Conservation (phyloP, 352 stramenopile genomes). For the Phytophthora citrophthora region DNA sequence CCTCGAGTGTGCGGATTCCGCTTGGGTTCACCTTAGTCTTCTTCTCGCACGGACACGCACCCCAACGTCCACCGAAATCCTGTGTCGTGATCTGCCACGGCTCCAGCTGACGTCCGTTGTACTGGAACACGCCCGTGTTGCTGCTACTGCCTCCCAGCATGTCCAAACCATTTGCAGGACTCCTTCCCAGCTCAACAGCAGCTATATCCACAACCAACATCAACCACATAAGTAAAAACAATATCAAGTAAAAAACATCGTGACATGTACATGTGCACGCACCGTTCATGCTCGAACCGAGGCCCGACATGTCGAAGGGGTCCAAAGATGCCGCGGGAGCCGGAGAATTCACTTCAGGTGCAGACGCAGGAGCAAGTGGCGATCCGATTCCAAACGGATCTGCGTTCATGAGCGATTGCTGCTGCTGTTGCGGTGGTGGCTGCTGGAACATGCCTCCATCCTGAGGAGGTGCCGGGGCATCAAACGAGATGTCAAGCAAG, state of each 20-base stretch:
- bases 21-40: conserved; percentile 86
- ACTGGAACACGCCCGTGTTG: conserved; percentile 64
- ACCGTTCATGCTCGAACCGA: conserved; percentile 78
- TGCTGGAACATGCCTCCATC: conserved; percentile 43
- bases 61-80: conserved; percentile 88
- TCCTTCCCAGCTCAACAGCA: conserved; percentile 54
- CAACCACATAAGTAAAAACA: conserved; percentile 4
- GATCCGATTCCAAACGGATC: conserved; percentile 77
- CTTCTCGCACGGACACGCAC: conserved; percentile 81
- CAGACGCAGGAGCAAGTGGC: conserved; percentile 37
- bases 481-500: conserved; percentile 87
- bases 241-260: not conserved
- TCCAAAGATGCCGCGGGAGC: conserved; percentile 51
- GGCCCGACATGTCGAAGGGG: conserved; percentile 78
- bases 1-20: conserved; percentile 81
- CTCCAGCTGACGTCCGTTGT: conserved; percentile 81
- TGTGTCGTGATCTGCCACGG: conserved; percentile 88
- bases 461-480: conserved; percentile 49
- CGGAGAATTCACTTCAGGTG: conserved; percentile 36
- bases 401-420: conserved; percentile 40
- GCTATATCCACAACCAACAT: conserved; percentile 29
- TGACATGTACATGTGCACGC: conserved; percentile 13
- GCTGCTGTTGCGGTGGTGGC: conserved; percentile 24
- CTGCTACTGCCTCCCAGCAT: conserved; percentile 41
- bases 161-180: conserved; percentile 34